Evolutionary conservation across 257 asterid species (phyloP), one percentile per base, ranked within the genome.

Genomic region (Osmanthus fragrans): DNA sequence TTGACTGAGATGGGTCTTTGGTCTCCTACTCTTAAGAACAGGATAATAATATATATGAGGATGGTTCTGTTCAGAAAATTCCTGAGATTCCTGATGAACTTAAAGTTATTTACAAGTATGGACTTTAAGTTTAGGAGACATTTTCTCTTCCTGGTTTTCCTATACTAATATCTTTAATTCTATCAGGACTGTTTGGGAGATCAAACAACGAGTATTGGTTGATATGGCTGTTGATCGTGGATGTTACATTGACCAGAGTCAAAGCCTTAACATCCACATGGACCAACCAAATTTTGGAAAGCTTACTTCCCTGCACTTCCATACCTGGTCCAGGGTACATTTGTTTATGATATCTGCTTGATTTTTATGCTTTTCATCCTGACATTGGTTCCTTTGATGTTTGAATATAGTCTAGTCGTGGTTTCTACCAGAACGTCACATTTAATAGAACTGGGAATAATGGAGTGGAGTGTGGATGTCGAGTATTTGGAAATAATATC

Each of bases 171-270:
- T 23, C 29, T n/a, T 77, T 67, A 64, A 10, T 11, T 63, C 32
- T 60, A 11, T 64, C 85, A 91, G 98, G 87, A 95, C 97, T 73
- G 99, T 93, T 74, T 95, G 98, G 99, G 99, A 95, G 88, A 93
- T 93, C 84, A 95, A 89, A 72, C 99, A 93, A 68, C 76, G 91
- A 60, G 74, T 89, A 37, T 73, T 94, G 86, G 99, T 92, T 56
- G 96, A 94, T 70, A 94, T 94, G 99, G 97, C 99, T 40, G 95
- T 90, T 74, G 99, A 91, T 82, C 99, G 99, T 34, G 99, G 99
- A 18, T 89, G 98, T 87, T 95, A 83, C 83, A 95, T 92, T 21
- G 99, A 92, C 81, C 98, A 95, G 84, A 95, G 99, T 32, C 98
- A 94, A 77, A 94, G 98, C 85, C 89, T 95, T 21, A 92, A 95